Percentiles rank a stretch among this genome's conserved stretches.
phyloP scores from a whole-genome alignment of 1,284 basidiomycete genomes.

The Waitea zeae region DNA sequence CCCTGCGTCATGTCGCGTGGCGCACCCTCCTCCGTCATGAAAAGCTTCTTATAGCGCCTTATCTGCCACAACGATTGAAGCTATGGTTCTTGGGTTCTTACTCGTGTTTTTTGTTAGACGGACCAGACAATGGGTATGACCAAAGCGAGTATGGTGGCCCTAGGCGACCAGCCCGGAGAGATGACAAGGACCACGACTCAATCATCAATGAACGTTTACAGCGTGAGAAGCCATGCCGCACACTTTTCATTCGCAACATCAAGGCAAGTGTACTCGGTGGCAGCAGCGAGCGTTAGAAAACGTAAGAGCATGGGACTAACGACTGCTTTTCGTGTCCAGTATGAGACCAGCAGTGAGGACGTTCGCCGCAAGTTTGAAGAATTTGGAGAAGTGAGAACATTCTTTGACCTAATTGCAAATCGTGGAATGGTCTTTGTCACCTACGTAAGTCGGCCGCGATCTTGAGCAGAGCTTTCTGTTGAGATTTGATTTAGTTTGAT shows the following conservation, averaged over 20 bases:
- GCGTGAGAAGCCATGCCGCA: constrained; percentile 85
- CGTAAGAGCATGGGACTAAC: constrained; percentile 2
- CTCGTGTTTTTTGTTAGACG: no score
- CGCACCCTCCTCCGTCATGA: no score
- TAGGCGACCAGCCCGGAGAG: constrained; percentile 48
- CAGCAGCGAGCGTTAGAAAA: no score
- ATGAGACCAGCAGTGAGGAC: constrained; percentile 75
- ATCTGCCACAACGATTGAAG: no score
- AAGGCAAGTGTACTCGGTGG: constrained; percentile 49
- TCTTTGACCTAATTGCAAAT: constrained; percentile 87
- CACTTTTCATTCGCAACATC: constrained; percentile 92
- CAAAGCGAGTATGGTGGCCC: no score
- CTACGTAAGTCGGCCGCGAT: constrained; percentile 51
- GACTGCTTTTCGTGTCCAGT: constrained; percentile 40
- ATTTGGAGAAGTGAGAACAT: constrained; percentile 91
- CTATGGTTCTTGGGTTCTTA: no score
- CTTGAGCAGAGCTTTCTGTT: not conserved
- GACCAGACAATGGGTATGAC: no score
- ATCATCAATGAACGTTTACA: constrained; percentile 83
- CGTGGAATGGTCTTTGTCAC: constrained; percentile 97
- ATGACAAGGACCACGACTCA: constrained; percentile 71
- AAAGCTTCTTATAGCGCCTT: no score
- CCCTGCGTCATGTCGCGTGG: no score
- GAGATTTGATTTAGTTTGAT: constrained; percentile 49
- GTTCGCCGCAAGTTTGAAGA: constrained; percentile 79